These are phyloP conservation scores for Hypoxylon rickii DNA, from an alignment of 495 filamentous ascomycete species.

Conservation along the genomic window DNA sequence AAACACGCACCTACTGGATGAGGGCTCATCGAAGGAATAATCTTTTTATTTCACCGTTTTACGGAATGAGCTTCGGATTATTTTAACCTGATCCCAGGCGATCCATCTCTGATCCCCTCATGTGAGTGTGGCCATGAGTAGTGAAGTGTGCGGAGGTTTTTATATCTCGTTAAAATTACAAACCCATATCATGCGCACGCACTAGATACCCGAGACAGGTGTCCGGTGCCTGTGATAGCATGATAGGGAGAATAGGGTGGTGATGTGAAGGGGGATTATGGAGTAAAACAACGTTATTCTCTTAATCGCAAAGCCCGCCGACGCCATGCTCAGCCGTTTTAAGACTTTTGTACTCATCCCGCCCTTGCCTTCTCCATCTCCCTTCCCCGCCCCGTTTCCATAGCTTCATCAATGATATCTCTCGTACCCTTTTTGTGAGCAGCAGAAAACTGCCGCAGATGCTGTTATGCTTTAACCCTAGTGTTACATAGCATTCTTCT, in stretches of 20 bases:
- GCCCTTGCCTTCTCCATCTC: background rate
- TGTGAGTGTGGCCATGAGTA: conserved; percentile 12
- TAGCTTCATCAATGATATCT: background rate
- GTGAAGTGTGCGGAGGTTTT: conserved; percentile 5
- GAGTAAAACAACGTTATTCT: conserved; percentile 2
- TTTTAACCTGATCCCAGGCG: too few species aligned
- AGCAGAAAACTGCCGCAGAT: background rate
- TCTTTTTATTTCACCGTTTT: too few species aligned
- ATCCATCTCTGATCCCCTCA: too few species aligned
- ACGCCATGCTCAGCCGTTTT: conserved; percentile 25
- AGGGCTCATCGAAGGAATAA: too few species aligned
- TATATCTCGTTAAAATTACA: background rate
- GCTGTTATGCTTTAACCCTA: background rate
- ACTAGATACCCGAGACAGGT: too few species aligned
- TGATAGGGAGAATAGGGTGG: background rate
- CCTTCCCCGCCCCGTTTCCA: background rate
- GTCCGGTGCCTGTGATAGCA: too few species aligned
- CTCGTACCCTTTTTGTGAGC: background rate
- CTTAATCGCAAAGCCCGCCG: conserved; percentile 9
- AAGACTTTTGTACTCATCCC: background rate
- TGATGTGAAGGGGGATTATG: background rate
- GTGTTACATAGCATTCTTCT: background rate
- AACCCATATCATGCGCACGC: too few species aligned
- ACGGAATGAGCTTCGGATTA: too few species aligned
- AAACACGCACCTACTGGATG: too few species aligned